These are phyloP conservation scores for Malus sieversii DNA, from an alignment of 306 rosid genomes.

Conservation along the genomic window DNA sequence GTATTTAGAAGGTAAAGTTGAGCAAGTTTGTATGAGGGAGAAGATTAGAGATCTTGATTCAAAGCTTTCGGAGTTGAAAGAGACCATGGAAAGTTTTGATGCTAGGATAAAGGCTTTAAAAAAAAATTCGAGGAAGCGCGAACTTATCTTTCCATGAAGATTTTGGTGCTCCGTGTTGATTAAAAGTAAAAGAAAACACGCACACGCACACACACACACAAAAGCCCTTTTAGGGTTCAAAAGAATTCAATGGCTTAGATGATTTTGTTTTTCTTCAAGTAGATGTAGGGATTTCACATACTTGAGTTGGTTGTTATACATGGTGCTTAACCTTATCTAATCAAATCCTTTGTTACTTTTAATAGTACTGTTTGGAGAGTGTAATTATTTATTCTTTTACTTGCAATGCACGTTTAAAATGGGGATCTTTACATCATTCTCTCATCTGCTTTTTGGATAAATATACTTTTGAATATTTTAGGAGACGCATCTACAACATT, in stretches of 20 bases:
- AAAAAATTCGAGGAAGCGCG: not conserved
- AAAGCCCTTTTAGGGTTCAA: not conserved
- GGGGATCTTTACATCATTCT: not conserved
- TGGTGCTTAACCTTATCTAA: not conserved
- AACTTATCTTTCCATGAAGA: slow-evolving; percentile 20
- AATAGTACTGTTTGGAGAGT: not conserved
- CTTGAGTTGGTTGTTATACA: not conserved
- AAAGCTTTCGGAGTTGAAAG: slow-evolving; percentile 7
- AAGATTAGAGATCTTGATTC: slow-evolving; percentile 10
- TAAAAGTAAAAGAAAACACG: not conserved
- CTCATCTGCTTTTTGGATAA: not conserved
- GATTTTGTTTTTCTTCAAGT: not conserved
- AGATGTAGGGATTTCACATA: not conserved
- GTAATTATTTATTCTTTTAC: not conserved
- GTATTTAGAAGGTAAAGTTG: not conserved
- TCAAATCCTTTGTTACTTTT: not conserved
- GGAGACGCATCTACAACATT: no score
- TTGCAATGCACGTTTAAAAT: not conserved
- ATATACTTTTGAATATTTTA: no score
- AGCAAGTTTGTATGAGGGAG: not conserved
- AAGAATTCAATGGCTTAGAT: not conserved
- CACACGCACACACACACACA: not conserved
- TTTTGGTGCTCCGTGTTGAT: slow-evolving; percentile 30
- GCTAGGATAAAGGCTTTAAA: slow-evolving; percentile 1
- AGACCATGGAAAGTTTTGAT: slow-evolving; percentile 16